Evolutionary conservation across 2,329 filamentous ascomycete species (phyloP), one percentile per base, ranked within the genome.

Genomic region (Phialocephala subalpina): DNA sequence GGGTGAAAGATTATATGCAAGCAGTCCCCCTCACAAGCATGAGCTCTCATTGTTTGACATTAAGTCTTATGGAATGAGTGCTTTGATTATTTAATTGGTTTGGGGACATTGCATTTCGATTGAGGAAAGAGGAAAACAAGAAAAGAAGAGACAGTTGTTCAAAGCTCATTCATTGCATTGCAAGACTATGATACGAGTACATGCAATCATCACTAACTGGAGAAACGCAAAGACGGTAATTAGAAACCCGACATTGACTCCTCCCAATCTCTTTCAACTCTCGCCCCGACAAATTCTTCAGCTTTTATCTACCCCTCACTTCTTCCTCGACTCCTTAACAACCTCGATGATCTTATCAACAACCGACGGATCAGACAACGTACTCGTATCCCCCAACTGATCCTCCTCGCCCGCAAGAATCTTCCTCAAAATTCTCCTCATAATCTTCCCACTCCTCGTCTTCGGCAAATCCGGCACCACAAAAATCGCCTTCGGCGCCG

Each of bases 361-460:
- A 27, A 98, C 90, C 67, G 84, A 88, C 56, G 96, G 96, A 79
- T 99, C 94, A 67, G 93, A 96, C 60, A 98, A 33, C 9, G 96
- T 98, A 22, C 92, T 92, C 40, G 86, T 97, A 77, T 99, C 96
- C 74, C 96, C 96, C 62, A 99, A 85, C 81, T 97, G 94, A 79
- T 99, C 96, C 81, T 97, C 95, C 84, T 99, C 96, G 40, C 95
- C 95, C 18, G 94, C 94, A 73, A 99, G 82, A 76, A 99, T 97
- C 92, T 99, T 99, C 75, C 96, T 88, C 83, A 99, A 82, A 77
- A 99, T 97, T 70, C 96, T 90, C 70, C 96, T 88, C 96, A 99
- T 99, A 77, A 99, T 99, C 91, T 99, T 99, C 72, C 96, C 96
- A 73, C 92, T 97, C 73, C 96, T 87, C 42, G 96, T 99, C 89